phyloP scores from a whole-genome alignment of 371 early-diverging fungal genomes.

The Ordospora colligata region DNA sequence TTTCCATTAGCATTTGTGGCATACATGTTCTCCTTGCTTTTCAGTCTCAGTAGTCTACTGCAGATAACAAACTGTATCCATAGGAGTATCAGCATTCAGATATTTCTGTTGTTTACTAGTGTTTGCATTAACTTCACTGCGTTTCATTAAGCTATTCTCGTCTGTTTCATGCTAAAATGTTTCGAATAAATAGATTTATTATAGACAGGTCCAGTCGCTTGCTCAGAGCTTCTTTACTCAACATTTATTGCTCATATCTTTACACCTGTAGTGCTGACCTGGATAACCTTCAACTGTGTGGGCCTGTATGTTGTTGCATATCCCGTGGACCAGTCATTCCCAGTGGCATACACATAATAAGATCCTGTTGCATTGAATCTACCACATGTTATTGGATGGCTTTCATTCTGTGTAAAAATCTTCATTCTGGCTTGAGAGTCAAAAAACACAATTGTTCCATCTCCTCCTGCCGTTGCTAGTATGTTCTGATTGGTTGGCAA shows the following conservation, averaged over 20 bases:
- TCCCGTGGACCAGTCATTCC: constrained; percentile 93
- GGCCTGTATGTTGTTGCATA: constrained; percentile 67
- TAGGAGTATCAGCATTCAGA: background rate
- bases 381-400: constrained; percentile 67
- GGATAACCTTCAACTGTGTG: constrained; percentile 60
- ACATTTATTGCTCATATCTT: constrained; percentile 1
- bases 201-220: background rate
- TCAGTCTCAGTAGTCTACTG: constrained; percentile 8
- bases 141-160: background rate
- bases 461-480: constrained; percentile 77
- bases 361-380: constrained; percentile 74
- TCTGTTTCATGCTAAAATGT: background rate
- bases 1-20: background rate
- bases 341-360: constrained; percentile 79
- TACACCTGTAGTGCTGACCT: constrained; percentile 16
- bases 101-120: background rate
- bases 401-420: constrained; percentile 60
- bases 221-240: background rate
- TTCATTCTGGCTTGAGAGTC: constrained; percentile 80
- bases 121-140: background rate
- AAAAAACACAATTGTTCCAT: constrained; percentile 81
- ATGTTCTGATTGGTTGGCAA: constrained; percentile 74
- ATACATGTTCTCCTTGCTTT: constrained; percentile 11
- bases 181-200: constrained; percentile 9
- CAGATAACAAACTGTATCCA: background rate